A percentile compares a stretch with the other conserved stretches of the same genome.
Conservation (phyloP, 73 alveolate species). For the Symbiodinium natans region DNA sequence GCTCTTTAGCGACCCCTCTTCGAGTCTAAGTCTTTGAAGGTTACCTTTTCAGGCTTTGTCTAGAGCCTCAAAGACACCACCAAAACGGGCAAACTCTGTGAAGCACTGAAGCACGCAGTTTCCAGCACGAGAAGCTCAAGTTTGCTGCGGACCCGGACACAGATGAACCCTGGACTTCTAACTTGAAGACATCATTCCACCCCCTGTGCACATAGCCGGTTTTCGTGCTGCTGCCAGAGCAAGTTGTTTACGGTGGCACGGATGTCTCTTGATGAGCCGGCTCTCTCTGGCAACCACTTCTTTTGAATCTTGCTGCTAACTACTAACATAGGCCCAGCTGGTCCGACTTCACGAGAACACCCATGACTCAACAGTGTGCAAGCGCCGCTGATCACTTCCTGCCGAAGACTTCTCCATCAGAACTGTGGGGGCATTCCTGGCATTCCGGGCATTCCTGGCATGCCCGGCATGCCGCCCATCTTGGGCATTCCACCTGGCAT, state of each 20-base stretch:
- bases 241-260: background rate
- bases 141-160: too few species aligned
- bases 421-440: slow-evolving; percentile 5
- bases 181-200: background rate
- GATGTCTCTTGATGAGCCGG: background rate
- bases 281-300: background rate
- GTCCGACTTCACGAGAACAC: background rate
- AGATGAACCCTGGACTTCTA: too few species aligned
- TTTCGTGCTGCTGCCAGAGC: slow-evolving; percentile 3
- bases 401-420: background rate
- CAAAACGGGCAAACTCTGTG: too few species aligned
- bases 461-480: slow-evolving; percentile 62
- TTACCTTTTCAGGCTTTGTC: too few species aligned
- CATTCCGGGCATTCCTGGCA: slow-evolving; percentile 81
- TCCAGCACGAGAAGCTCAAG: too few species aligned
- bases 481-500: slow-evolving; percentile 58
- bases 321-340: background rate
- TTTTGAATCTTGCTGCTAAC: background rate
- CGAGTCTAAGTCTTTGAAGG: too few species aligned
- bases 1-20: background rate
- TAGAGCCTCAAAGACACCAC: too few species aligned
- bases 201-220: background rate
- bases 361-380: background rate
- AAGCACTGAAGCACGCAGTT: too few species aligned
- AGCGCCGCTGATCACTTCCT: background rate